phyloP scores from a whole-genome alignment of 345 rosid genomes.

The Aquilaria malaccensis region DNA sequence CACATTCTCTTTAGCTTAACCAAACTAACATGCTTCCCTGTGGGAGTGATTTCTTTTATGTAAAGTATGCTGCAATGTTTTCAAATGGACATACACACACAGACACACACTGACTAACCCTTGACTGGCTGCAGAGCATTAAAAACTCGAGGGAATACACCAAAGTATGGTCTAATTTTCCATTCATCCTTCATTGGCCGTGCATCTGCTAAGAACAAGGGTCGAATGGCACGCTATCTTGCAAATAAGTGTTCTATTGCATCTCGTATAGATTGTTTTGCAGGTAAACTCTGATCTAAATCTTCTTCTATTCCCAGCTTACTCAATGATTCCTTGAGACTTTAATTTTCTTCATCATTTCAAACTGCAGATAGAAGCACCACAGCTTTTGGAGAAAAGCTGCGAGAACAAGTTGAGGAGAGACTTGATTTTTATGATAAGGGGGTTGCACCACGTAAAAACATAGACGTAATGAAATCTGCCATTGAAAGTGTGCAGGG shows the following conservation, averaged over 20 bases:
- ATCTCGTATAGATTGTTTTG: constrained; percentile 84
- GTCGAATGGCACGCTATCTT: constrained; percentile 92
- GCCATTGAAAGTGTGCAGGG: constrained; percentile 44
- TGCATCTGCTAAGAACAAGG: constrained; percentile 86
- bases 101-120: too few relatives aligned
- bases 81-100: too few relatives aligned
- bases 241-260: constrained; percentile 98
- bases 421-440: constrained; percentile 86
- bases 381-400: constrained; percentile 78
- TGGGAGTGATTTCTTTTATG: too few relatives aligned
- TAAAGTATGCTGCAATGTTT: too few relatives aligned
- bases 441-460: constrained; percentile 94
- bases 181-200: constrained; percentile 93
- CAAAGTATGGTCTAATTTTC: constrained; percentile 90
- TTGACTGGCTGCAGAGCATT: constrained; percentile 46
- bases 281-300: constrained; percentile 35
- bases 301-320: background rate
- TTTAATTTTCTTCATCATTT: background rate
- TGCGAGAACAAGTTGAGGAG: constrained; percentile 93
- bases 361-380: constrained; percentile 42
- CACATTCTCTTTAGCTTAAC: too few relatives aligned
- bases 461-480: constrained; percentile 88
- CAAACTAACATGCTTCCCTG: too few relatives aligned
- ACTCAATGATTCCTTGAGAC: background rate
- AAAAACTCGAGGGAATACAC: constrained; percentile 96